phyloP scores from a whole-genome alignment of 176 grass and related monocot species.

The Elymus sibiricus region DNA sequence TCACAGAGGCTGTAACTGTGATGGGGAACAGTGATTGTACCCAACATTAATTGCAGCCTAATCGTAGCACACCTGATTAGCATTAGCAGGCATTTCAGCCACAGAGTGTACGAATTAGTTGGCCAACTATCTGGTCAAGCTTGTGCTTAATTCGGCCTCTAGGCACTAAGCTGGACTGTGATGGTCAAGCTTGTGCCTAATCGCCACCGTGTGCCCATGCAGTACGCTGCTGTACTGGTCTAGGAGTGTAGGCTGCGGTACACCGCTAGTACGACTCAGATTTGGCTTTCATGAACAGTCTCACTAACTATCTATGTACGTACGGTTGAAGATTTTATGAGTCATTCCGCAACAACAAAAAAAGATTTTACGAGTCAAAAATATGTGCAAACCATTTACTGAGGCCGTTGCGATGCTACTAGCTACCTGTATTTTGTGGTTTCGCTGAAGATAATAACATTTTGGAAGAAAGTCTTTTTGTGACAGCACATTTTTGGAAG shows the following conservation, averaged over 20 bases:
- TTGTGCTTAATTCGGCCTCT: neutral
- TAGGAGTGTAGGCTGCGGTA: neutral
- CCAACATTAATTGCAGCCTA: neutral
- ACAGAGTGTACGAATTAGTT: slow-evolving; percentile 26
- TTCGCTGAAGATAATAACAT: neutral
- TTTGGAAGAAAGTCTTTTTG: no score
- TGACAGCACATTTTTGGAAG: neutral
- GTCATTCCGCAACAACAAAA: no score
- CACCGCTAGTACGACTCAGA: neutral
- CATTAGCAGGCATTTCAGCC: neutral
- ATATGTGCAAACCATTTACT: neutral
- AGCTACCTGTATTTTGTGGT: neutral
- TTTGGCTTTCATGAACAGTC: slow-evolving; percentile 1
- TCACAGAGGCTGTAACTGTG: neutral
- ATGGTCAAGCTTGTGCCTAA: neutral
- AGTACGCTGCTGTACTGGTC: neutral
- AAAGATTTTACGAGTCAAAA: neutral
- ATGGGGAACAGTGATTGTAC: neutral
- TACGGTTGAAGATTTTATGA: neutral
- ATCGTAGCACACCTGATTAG: neutral
- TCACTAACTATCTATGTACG: neutral
- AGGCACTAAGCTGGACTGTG: neutral
- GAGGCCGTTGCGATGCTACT: no score
- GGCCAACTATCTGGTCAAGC: slow-evolving; percentile 30
- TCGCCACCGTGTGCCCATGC: neutral